phyloP scores from a whole-genome alignment of 805 yeast species.

The Candida patagonica region DNA sequence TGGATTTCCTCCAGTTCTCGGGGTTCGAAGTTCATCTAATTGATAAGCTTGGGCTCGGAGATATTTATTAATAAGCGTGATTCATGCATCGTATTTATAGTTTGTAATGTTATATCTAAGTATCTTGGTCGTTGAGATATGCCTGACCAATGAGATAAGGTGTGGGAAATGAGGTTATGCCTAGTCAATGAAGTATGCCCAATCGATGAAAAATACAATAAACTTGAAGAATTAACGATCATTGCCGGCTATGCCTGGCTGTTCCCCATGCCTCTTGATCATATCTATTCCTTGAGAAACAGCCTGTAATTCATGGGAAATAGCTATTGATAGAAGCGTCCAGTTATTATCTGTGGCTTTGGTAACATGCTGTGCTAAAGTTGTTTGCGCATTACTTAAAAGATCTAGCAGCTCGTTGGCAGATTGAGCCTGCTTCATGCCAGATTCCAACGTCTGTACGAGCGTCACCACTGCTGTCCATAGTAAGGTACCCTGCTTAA shows the following conservation, averaged over 20 bases:
- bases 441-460: slow-evolving; percentile 9
- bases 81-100: no score
- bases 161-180: no score
- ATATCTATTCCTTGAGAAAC: slow-evolving; percentile 19
- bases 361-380: slow-evolving; percentile 11
- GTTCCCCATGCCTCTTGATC: slow-evolving; percentile 10
- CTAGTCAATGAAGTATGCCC: no score
- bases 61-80: no score
- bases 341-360: slow-evolving; percentile 18
- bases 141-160: no score
- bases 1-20: slow-evolving; percentile 23
- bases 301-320: slow-evolving; percentile 24
- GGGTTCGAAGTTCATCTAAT: slow-evolving; percentile 1
- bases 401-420: slow-evolving; percentile 14
- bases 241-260: no score
- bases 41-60: background rate
- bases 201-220: no score
- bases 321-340: slow-evolving; percentile 23
- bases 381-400: slow-evolving; percentile 8
- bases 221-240: no score
- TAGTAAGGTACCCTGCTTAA: slow-evolving; percentile 12
- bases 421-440: slow-evolving; percentile 7
- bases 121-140: no score
- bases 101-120: no score
- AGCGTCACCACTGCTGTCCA: slow-evolving; percentile 13